These are phyloP conservation scores for Nidularia pulvinata DNA, from an alignment of 768 basidiomycete species.

Conservation along the genomic window DNA sequence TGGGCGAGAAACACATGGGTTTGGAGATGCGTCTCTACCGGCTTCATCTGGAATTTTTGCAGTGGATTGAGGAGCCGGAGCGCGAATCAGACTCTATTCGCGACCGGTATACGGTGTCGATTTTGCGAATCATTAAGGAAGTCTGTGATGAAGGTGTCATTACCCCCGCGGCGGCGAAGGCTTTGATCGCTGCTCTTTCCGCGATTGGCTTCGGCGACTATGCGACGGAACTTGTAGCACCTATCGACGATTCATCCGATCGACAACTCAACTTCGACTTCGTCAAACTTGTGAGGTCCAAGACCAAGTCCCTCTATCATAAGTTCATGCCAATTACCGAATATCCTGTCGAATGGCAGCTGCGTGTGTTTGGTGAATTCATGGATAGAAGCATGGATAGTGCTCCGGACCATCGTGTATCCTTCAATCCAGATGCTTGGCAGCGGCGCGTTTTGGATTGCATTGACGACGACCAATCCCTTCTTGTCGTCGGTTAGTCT, in stretches of 20 bases:
- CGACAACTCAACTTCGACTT: conserved; percentile 47
- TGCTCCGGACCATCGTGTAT: conserved; percentile 51
- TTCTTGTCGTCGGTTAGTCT: conserved; percentile 64
- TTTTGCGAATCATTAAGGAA: conserved; percentile 50
- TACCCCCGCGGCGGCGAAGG: conserved; percentile 27
- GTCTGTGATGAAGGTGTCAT: conserved; percentile 33
- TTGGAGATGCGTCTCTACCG: conserved; percentile 52
- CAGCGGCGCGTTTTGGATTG: conserved; percentile 65
- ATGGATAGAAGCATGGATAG: conserved; percentile 78
- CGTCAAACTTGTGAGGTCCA: conserved; percentile 51
- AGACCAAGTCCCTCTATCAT: conserved; percentile 33
- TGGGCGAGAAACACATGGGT: conserved; percentile 37
- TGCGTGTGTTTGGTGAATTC: conserved; percentile 67
- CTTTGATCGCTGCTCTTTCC: conserved; percentile 35
- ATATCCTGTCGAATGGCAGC: conserved; percentile 62
- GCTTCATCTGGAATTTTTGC: conserved; percentile 46
- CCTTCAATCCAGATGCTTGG: conserved; percentile 72
- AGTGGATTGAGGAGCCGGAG: conserved; percentile 50
- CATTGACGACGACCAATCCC: conserved; percentile 55
- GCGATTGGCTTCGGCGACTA: conserved; percentile 49
- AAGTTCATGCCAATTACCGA: conserved; percentile 57
- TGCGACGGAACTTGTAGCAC: conserved; percentile 13
- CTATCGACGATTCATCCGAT: too few relatives aligned
- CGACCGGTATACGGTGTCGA: conserved; percentile 42
- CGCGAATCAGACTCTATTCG: conserved; percentile 31